Percentiles rank a stretch among this genome's conserved stretches.
Conservation (phyloP, 1,284 basidiomycete genomes). For the Coniferiporia weirii region DNA sequence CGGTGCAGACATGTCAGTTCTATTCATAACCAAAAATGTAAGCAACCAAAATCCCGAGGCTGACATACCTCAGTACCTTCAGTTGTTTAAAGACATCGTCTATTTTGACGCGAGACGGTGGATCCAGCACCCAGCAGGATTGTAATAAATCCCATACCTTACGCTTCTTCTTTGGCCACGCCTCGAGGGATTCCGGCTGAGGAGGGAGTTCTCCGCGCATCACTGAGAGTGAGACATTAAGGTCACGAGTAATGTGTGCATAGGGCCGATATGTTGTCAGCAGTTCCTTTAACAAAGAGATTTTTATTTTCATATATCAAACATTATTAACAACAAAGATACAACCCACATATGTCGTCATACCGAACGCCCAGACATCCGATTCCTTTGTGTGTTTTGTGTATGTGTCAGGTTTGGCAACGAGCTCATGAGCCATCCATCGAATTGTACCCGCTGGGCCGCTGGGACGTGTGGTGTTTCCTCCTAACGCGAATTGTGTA, state of each 20-base stretch:
- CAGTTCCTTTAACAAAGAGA: too few species aligned
- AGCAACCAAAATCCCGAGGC: too few species aligned
- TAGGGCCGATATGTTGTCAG: not conserved
- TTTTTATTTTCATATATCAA: too few species aligned
- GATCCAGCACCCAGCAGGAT: not conserved
- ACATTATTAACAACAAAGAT: too few species aligned
- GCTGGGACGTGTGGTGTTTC: not conserved
- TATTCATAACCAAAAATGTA: too few species aligned
- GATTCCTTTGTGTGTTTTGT: not conserved
- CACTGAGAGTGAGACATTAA: not conserved
- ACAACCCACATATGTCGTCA: slow-evolving; percentile 10
- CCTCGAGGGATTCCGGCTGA: not conserved
- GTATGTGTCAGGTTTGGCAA: not conserved
- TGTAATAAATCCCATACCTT: not conserved
- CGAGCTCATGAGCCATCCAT: not conserved
- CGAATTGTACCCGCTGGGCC: not conserved
- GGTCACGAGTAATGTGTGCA: not conserved
- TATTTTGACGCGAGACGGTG: not conserved
- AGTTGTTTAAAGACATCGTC: not conserved
- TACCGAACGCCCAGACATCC: slow-evolving; percentile 15
- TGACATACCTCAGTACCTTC: too few species aligned
- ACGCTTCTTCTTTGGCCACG: not conserved
- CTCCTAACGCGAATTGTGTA: not conserved
- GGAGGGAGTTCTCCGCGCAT: not conserved
- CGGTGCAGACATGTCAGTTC: too few species aligned